Percentiles rank a stretch among this genome's conserved stretches.
These are phyloP conservation scores for Pseudoscleropodium purum DNA, from an alignment of 225 moss, liverwort and hornwort species.

Conservation along the genomic window DNA sequence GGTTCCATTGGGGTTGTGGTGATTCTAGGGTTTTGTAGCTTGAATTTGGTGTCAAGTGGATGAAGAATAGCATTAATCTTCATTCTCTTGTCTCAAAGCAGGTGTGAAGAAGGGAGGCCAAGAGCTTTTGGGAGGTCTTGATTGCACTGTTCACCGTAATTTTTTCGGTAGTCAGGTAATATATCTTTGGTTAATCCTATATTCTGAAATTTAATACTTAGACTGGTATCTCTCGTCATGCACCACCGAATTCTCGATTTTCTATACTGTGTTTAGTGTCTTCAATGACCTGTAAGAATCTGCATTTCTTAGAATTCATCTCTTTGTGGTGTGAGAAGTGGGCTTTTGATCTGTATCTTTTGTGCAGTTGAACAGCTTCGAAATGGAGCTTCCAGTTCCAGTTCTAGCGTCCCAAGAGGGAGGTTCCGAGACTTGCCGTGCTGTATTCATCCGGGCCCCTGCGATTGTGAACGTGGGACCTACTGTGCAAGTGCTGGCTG, in stretches of 20 bases:
- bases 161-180: conserved; percentile 95
- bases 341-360: not conserved
- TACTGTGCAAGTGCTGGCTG: conserved; percentile 76
- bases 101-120: conserved; percentile 91
- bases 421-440: conserved; percentile 61
- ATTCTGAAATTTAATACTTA: not conserved
- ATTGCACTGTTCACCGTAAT: conserved; percentile 92
- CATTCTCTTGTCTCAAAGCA: conserved; percentile 13
- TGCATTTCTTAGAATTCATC: not conserved
- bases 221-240: not conserved
- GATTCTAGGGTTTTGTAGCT: not conserved
- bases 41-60: not conserved
- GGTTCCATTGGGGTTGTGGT: not conserved
- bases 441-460: conserved; percentile 95
- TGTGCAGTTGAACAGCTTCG: conserved; percentile 84
- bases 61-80: not conserved
- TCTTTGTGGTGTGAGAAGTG: not conserved
- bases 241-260: not conserved
- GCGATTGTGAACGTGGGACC: conserved; percentile 77
- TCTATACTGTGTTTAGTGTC: not conserved
- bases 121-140: conserved; percentile 89
- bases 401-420: conserved; percentile 50
- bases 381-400: conserved; percentile 74
- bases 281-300: not conserved
- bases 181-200: not conserved